Evolutionary conservation across 139 green algal species (phyloP).

Genomic region (Deuterostichococcus epilithicus): DNA sequence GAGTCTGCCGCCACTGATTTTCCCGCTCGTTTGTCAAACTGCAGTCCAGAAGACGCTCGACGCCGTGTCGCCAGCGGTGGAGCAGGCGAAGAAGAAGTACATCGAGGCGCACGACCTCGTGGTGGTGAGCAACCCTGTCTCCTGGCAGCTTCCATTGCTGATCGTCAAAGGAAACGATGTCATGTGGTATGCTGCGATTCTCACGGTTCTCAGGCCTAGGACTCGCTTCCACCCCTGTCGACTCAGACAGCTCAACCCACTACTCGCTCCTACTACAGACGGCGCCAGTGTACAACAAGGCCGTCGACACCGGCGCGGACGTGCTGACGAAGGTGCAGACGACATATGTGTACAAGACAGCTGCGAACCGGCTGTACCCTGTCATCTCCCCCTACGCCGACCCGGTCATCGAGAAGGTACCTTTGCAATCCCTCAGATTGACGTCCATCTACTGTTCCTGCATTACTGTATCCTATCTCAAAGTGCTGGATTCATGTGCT

Average conservation of each 20-base stretch:
- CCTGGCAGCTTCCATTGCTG: neutral
- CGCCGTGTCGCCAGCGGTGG: conserved; percentile 7
- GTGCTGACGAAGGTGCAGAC: conserved; percentile 2
- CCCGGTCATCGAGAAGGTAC: conserved; percentile 16
- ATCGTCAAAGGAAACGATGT: too few relatives aligned
- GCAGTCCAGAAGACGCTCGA: conserved; percentile 19
- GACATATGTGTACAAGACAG: conserved; percentile 19
- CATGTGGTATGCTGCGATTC: too few relatives aligned
- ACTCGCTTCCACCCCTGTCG: too few relatives aligned
- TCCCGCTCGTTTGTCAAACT: neutral
- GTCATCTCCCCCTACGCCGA: conserved; percentile 19
- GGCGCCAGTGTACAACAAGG: conserved; percentile 9
- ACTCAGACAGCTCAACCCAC: too few relatives aligned
- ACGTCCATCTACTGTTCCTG: neutral
- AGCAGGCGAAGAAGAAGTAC: conserved; percentile 22
- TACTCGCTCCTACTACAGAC: conserved; percentile 6
- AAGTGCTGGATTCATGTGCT: too few relatives aligned
- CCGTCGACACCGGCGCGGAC: neutral
- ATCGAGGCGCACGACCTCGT: conserved; percentile 3
- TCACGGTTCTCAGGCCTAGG: too few relatives aligned
- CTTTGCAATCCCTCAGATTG: neutral
- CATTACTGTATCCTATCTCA: neutral
- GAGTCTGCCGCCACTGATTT: neutral
- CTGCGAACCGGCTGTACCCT: conserved; percentile 21
- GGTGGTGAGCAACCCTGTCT: conserved; percentile 6